Evolutionary conservation across 75 land plant species (phyloP).

Genomic region (Pinus albicaulis): DNA sequence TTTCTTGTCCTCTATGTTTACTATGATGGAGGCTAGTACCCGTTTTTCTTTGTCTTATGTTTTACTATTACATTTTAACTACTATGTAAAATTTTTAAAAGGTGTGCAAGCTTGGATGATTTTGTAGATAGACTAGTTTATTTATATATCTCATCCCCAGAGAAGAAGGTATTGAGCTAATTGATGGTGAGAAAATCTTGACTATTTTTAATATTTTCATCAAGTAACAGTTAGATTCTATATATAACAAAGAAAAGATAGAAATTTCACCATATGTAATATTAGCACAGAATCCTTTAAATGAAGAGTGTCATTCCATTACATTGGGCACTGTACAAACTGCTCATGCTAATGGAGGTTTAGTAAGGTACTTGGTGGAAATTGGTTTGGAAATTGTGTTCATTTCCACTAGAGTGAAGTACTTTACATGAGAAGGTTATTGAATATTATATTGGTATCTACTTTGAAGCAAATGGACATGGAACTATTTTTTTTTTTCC

Average conservation of each 20-base stretch:
- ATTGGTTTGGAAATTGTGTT: conserved; percentile 74
- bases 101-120: conserved; percentile 98
- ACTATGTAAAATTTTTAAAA: conserved; percentile 18
- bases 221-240: conserved; percentile 55
- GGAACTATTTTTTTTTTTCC: conserved; percentile 91
- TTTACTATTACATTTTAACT: not conserved
- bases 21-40: not conserved
- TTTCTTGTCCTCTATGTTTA: conserved; percentile 5
- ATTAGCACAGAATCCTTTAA: too few relatives aligned
- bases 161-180: conserved; percentile 39
- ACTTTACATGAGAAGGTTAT: conserved; percentile 83
- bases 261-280: not conserved
- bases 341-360: conserved; percentile 98
- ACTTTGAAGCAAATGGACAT: conserved; percentile 99
- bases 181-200: conserved; percentile 97
- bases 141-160: conserved; percentile 37
- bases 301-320: conserved; percentile 13
- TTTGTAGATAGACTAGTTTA: conserved; percentile 95
- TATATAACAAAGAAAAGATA: conserved; percentile 7
- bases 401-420: conserved; percentile 91
- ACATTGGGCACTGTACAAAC: conserved; percentile 89
- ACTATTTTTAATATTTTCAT: conserved; percentile 80
- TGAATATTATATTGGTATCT: conserved; percentile 89
- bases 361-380: conserved; percentile 67
- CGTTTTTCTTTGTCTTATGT: not conserved